Evolutionary conservation across 192 early-diverging fungal species (phyloP).

Genomic region (Coemansia brasiliensis): DNA sequence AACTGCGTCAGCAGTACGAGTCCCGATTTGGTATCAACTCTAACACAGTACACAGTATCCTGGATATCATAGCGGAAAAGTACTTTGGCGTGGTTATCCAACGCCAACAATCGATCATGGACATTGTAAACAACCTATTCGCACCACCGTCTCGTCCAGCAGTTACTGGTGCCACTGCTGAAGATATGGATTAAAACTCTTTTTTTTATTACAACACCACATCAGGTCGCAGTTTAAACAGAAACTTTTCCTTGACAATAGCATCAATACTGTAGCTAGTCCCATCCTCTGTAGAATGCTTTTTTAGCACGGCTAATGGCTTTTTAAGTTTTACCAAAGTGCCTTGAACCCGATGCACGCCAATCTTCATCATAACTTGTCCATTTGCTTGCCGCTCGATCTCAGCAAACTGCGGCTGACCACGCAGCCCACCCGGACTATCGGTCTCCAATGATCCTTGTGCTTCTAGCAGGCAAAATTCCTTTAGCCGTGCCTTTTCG

Average conservation of each 20-base stretch:
- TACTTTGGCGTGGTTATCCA: constrained; percentile 55
- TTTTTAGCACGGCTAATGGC: constrained; percentile 44
- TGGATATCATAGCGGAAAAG: constrained; percentile 43
- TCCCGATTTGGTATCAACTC: constrained; percentile 38
- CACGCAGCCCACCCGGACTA: constrained; percentile 28
- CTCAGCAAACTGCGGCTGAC: constrained; percentile 41
- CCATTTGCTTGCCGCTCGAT: constrained; percentile 29
- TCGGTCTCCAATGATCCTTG: constrained; percentile 51
- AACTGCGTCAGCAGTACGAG: constrained; percentile 36
- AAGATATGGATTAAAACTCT: constrained; percentile 44
- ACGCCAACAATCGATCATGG: constrained; percentile 51
- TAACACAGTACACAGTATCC: constrained; percentile 20
- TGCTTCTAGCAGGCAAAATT: constrained; percentile 46
- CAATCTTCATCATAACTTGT: constrained; percentile 37
- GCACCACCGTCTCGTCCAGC: constrained; percentile 33
- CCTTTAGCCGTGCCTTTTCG: constrained; percentile 22
- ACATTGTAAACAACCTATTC: constrained; percentile 50
- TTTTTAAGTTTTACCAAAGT: constrained; percentile 34
- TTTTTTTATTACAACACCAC: constrained; percentile 27
- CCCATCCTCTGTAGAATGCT: background rate
- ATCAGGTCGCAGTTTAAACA: constrained; percentile 48
- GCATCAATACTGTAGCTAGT: constrained; percentile 30
- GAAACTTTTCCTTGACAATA: constrained; percentile 47
- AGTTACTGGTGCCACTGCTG: constrained; percentile 18
- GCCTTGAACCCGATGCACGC: constrained; percentile 38